Evolutionary conservation across 495 filamentous ascomycete genomes (phyloP), one percentile per base, ranked within the genome.

Genomic region (Penicillium desertorum): DNA sequence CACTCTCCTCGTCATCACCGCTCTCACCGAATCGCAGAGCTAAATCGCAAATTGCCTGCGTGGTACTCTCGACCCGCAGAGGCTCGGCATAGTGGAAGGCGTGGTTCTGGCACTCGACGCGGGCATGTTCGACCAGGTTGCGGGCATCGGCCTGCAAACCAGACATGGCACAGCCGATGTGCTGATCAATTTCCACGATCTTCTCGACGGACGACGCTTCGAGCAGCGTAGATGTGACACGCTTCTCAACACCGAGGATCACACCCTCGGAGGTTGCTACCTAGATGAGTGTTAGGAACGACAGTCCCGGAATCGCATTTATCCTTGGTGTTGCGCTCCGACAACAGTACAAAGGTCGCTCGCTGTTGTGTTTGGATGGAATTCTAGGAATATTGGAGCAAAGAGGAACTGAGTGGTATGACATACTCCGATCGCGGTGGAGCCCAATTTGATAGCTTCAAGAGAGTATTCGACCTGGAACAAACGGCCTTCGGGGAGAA

Each of bases 391-490:
- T 51, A 37, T 2, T 25, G 23, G 6, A 25, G 52, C 23, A 57
- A 44, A 45, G 43, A 44, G 23, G 22, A 27, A 56, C 54, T 37
- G 46, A 22, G 16, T 52, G 48, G 61, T 34, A 56, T 59, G 44
- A 76, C 78, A 54, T 86, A 89, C 91, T 68, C 94, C 94, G 79
- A 98, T 98, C 65, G 94, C 94, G 58, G 94, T 98, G 54, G 89
- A 94, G 67, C 94, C 94, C 65, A 98, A 91, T 78, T 98, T 98
- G 84, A 98, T 98, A 74, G 94, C 94, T 85, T 98, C 94, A 61
- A 98, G 89, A 56, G 95, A 98, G 85, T 98, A 98, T 88, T 98
- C 94, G 79, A 98, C 94, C 83, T 98, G 94, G 86, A 98, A 98
- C 74, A 98, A 88, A 79, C 94, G 94, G 66, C 94, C 94, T 83